Evolutionary conservation across 495 filamentous ascomycete species (phyloP).

Genomic region (Aeminium ludgeri): DNA sequence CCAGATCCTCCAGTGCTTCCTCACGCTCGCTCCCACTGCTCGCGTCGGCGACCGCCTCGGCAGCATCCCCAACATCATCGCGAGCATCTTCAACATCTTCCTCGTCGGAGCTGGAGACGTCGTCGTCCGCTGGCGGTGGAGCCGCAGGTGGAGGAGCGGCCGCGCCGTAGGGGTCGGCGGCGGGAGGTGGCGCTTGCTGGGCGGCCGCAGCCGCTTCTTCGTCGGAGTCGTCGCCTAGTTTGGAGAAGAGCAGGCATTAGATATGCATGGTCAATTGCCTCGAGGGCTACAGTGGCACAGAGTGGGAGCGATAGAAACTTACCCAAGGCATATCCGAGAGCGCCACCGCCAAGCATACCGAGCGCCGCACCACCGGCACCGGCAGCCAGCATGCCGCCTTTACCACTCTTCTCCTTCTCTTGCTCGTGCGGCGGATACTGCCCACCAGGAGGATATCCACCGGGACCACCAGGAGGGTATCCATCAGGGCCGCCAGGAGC

Average conservation of each 20-base stretch:
- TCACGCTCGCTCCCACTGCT: constrained; percentile 17
- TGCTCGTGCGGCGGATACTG: background rate
- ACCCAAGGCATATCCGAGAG: constrained; percentile 1
- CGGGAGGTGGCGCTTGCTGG: background rate
- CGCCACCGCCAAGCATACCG: background rate
- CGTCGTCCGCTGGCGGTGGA: constrained; percentile 6
- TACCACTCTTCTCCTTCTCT: background rate
- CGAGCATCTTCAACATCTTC: constrained; percentile 1
- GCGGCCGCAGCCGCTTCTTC: background rate
- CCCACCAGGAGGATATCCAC: background rate
- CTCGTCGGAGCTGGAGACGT: background rate
- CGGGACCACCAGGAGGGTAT: background rate
- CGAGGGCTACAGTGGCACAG: background rate
- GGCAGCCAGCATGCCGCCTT: constrained; percentile 1
- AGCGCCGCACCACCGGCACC: constrained; percentile 1
- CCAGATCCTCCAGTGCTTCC: constrained; percentile 3
- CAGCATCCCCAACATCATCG: constrained; percentile 2
- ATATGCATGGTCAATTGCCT: background rate
- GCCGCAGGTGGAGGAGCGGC: background rate
- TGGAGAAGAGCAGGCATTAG: background rate
- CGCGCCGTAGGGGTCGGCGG: background rate
- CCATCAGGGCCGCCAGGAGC: constrained; percentile 8
- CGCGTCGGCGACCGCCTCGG: constrained; percentile 9
- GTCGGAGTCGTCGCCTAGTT: background rate
- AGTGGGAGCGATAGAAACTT: background rate